Conservation (phyloP, 441 rosid species). For the Aleurites moluccanus region DNA sequence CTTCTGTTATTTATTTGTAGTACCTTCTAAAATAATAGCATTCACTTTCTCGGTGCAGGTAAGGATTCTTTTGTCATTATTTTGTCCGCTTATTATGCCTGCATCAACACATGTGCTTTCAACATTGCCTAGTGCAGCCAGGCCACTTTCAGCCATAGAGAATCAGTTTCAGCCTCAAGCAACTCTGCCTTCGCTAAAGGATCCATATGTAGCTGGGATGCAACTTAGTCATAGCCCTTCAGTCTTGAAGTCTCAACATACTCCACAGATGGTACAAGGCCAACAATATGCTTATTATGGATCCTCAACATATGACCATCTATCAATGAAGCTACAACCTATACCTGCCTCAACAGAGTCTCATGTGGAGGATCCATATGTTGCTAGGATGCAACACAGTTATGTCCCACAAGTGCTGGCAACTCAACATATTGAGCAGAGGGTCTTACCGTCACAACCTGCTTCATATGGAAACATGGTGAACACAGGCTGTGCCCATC, state of each 20-base stretch:
- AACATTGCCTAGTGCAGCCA: slow-evolving; percentile 25
- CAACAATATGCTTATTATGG: slow-evolving; percentile 25
- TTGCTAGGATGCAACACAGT: slow-evolving; percentile 6
- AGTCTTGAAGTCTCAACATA: slow-evolving; percentile 32
- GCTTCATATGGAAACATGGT: slow-evolving; percentile 25
- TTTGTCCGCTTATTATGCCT: slow-evolving; percentile 38
- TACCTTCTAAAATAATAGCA: background rate
- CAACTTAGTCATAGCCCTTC: slow-evolving; percentile 31
- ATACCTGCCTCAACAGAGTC: slow-evolving; percentile 2
- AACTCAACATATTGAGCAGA: slow-evolving; percentile 24
- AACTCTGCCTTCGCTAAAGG: slow-evolving; percentile 30
- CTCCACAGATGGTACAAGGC: slow-evolving; percentile 17
- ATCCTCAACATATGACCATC: slow-evolving; percentile 12
- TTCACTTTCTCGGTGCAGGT: slow-evolving; percentile 39
- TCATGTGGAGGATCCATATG: slow-evolving; percentile 9
- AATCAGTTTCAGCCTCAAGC: slow-evolving; percentile 20
- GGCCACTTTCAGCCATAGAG: slow-evolving; percentile 10
- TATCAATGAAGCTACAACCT: slow-evolving; percentile 5
- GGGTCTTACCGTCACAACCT: slow-evolving; percentile 23
- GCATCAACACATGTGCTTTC: slow-evolving; percentile 28
- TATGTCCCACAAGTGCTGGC: slow-evolving; percentile 14
- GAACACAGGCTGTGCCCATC: slow-evolving; percentile 25
- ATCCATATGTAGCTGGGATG: slow-evolving; percentile 27
- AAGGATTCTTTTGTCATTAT: slow-evolving; percentile 37
- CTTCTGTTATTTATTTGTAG: background rate